These are phyloP conservation scores for Boletus patriciae DNA, from an alignment of 768 basidiomycete genomes.

Conservation along the genomic window DNA sequence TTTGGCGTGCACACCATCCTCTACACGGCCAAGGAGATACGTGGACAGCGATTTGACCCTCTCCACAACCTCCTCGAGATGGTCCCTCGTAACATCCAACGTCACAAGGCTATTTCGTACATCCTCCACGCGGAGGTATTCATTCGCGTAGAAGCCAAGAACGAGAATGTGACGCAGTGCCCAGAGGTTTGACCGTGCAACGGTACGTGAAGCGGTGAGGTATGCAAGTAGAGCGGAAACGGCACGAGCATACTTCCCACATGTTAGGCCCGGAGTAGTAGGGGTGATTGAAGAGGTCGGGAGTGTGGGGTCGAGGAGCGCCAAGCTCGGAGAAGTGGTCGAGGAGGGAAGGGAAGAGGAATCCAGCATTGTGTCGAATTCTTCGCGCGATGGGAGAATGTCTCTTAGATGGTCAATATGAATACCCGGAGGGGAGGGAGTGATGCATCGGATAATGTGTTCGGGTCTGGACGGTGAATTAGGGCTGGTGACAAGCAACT, in stretches of 20 bases:
- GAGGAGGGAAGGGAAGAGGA: slow-evolving; percentile 42
- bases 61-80: slow-evolving; percentile 39
- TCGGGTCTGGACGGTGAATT: slow-evolving; percentile 40
- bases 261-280: slow-evolving; percentile 4
- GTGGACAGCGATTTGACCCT: slow-evolving; percentile 55
- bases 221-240: slow-evolving; percentile 55
- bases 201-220: slow-evolving; percentile 57
- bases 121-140: slow-evolving; percentile 55
- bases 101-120: slow-evolving; percentile 50
- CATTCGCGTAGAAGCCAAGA: slow-evolving; percentile 60
- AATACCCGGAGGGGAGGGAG: slow-evolving; percentile 38
- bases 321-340: slow-evolving; percentile 54
- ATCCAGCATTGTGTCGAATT: slow-evolving; percentile 49
- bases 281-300: slow-evolving; percentile 40
- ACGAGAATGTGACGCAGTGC: slow-evolving; percentile 68
- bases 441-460: slow-evolving; percentile 42
- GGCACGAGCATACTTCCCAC: slow-evolving; percentile 57
- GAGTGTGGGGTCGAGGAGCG: slow-evolving; percentile 59
- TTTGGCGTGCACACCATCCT: slow-evolving; percentile 50
- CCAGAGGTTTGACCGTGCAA: slow-evolving; percentile 61
- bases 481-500: not conserved
- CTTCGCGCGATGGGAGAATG: slow-evolving; percentile 49
- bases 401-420: slow-evolving; percentile 44
- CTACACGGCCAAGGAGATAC: slow-evolving; percentile 56
- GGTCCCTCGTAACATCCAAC: slow-evolving; percentile 14